Base-by-base conservation (phyloP, 352 stramenopile genomes). In the Globisporangium nodosum region DNA sequence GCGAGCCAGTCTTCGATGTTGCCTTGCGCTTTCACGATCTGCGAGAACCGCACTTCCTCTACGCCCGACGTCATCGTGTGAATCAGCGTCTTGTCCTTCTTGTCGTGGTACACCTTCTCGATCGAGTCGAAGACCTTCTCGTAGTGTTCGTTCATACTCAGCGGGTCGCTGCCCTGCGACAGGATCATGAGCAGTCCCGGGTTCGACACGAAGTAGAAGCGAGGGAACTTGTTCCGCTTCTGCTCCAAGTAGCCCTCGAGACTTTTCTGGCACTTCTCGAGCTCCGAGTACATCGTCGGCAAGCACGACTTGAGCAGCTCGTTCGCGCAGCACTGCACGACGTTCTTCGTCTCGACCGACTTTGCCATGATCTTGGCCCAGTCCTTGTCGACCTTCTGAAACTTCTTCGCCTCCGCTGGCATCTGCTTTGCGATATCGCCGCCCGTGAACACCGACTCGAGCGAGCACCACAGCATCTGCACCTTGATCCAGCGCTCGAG, bases 151-250 rank as follows among this genome's bases (percentile, higher is more conserved):
- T 99, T 98, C 91, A 99, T 99, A 65, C 94, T 97, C 60, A 98
- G 72, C 5, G 97, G 97, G 71, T 99, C 97, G 47, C 89, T 98
- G 42, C 92, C 96, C 66, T 99, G 95, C 6, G 94, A 98, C 24
- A 99, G 73, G 58, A 99, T 99, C 63, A 98, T 97, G 31, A 99
- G 77, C 40, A 99, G 69, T 52, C 96, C 96, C 3, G 96, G 92
- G 63, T 99, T 99, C 8, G 96, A 99, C 0, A 99, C 96, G 60
- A 99, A 99, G 74, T 99, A 99, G 80, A 99, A 99, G 21, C 97
- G 87, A 20, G 97, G 97, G 64, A 99, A 99, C 65, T 98, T 98
- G 74, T 98, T 98, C 50, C 97, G 90, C 67, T 99, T 99, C 69
- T 98, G 91, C 65, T 99, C 97, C 21, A 99, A 71, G 74, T 99